Base-by-base conservation (phyloP, 129 eudicot species). In the Chrysanthemum makinoi region DNA sequence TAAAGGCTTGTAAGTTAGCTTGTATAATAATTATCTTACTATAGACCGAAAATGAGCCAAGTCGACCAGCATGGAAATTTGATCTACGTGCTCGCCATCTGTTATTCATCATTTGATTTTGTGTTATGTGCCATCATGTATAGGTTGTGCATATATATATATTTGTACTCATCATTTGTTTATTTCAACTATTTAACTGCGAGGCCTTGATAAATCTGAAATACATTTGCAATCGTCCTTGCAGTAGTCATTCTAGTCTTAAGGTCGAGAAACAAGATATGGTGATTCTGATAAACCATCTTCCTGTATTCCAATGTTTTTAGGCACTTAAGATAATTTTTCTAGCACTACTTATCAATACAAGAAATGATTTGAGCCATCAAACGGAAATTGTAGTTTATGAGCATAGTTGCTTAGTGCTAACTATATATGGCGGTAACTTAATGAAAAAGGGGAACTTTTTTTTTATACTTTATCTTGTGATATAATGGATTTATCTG, bases 171-270 rank as follows among this genome's bases (percentile, higher is more conserved):
- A 73, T 39, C 35, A 33, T 24, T 55, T 62, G 56, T 60, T 39
- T 47, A 17, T 53, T 26, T 57, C 20, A 72, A 75, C 44, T 57
- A 4, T 75, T 4, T 12, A n/a, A 62, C 17, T 76, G 71, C 18
- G n/a, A 94, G 98, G 98, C 97, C 39, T 72, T 94, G 82, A n/a
- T n/a, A n/a, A n/a, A 89, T 94, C 49, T 80, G 83, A 94, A 89
- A 70, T 94, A 90, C 88, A 97, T 96, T 94, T 65, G 98, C 91
- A 55, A 87, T 94, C 79, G 97, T 94, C 19, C 65, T 90, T 67
- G 97, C 91, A 75, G 86, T 94, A 15, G 97, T 94, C 63, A 20
- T 82, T 75, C 82, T 94, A 64, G 97, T 89, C 67, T 80, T 94
- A 65, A 90, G 95, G 92, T 85, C 72, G 58, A 82, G 65, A 75